These are phyloP conservation scores for Aspergillus alliaceus DNA, from an alignment of 2,329 filamentous ascomycete species.

Conservation along the genomic window DNA sequence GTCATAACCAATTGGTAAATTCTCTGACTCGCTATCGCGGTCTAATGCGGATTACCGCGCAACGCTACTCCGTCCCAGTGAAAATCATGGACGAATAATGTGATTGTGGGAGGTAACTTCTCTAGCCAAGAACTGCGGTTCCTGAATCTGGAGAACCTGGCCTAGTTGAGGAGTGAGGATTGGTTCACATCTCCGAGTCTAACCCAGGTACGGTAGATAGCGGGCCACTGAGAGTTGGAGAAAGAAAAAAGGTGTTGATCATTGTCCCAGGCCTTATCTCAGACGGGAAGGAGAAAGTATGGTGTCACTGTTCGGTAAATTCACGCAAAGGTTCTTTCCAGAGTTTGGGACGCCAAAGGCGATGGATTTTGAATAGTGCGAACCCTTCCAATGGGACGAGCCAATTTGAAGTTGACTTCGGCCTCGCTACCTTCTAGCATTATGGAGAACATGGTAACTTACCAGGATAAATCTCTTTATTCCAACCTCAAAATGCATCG, in stretches of 20 bases:
- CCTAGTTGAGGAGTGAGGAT: background rate
- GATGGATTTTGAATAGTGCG: background rate
- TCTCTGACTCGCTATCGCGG: background rate
- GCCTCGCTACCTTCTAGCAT: background rate
- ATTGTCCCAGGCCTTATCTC: background rate
- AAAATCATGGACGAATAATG: background rate
- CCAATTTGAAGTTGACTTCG: slow-evolving; percentile 1
- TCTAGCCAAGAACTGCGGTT: background rate
- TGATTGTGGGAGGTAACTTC: background rate
- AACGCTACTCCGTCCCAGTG: background rate
- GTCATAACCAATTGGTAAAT: background rate
- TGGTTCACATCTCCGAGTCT: slow-evolving; percentile 12
- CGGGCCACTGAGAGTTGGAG: slow-evolving; percentile 11
- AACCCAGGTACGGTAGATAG: slow-evolving; percentile 14
- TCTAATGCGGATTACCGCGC: background rate
- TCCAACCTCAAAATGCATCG: too few relatives aligned
- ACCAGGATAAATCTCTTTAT: too few relatives aligned
- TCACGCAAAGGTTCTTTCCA: background rate
- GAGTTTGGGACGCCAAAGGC: too few relatives aligned
- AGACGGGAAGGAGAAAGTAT: background rate
- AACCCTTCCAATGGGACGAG: slow-evolving; percentile 6
- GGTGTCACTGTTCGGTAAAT: slow-evolving; percentile 1
- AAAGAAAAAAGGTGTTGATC: background rate
- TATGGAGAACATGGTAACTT: too few relatives aligned
- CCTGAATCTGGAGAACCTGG: background rate